These are phyloP conservation scores for Hansfordia pulvinata DNA, from an alignment of 2,329 filamentous ascomycete genomes.

Conservation along the genomic window DNA sequence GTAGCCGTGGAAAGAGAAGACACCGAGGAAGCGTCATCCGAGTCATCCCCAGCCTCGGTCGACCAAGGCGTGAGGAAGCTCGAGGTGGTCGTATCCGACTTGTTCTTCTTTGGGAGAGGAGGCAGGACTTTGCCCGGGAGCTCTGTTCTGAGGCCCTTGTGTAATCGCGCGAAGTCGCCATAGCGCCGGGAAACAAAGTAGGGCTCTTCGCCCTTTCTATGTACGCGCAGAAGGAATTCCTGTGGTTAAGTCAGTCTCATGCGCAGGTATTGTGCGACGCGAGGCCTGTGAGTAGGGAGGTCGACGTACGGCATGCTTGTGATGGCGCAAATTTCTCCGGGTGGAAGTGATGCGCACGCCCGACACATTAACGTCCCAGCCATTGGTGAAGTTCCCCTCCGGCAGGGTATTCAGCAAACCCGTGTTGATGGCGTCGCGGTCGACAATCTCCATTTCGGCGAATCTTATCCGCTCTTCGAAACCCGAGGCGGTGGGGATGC, in stretches of 20 bases:
- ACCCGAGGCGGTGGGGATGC: conserved; percentile 85
- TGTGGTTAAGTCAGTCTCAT: conserved; percentile 18
- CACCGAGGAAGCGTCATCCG: conserved; percentile 58
- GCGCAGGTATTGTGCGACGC: neutral
- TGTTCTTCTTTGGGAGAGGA: conserved; percentile 83
- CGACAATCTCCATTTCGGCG: conserved; percentile 91
- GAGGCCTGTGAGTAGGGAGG: too few species aligned
- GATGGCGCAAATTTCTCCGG: conserved; percentile 78
- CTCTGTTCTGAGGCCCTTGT: conserved; percentile 69
- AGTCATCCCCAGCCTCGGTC: conserved; percentile 45
- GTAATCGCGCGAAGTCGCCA: conserved; percentile 71
- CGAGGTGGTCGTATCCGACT: conserved; percentile 55
- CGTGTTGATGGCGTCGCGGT: conserved; percentile 82
- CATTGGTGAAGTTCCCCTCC: conserved; percentile 83
- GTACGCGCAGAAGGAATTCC: conserved; percentile 85
- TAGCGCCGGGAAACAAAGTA: conserved; percentile 75
- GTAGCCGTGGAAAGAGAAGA: conserved; percentile 59
- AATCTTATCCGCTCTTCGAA: conserved; percentile 97
- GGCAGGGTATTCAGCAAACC: conserved; percentile 78
- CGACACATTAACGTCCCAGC: conserved; percentile 94
- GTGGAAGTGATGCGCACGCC: conserved; percentile 69
- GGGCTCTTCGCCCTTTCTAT: conserved; percentile 61
- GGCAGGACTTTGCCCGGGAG: conserved; percentile 84
- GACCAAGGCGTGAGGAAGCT: conserved; percentile 37
- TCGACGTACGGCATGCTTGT: conserved; percentile 70